phyloP scores from a whole-genome alignment of 345 rosid species.

The Brassica cretica region DNA sequence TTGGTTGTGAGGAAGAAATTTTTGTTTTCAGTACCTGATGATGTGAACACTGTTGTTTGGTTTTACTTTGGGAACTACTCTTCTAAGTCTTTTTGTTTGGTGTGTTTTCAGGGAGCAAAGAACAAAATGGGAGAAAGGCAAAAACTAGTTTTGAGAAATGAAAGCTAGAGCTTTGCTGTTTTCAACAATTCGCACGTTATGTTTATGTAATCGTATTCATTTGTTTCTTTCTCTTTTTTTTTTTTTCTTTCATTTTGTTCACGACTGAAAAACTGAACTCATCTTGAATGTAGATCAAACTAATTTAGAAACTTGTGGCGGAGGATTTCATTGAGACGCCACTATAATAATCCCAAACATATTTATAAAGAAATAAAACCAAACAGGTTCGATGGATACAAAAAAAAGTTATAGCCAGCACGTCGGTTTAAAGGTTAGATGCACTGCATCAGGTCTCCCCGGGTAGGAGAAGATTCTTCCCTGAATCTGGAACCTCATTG shows the following conservation, averaged over 20 bases:
- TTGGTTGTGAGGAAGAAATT: background rate
- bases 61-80: background rate
- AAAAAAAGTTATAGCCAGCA: background rate
- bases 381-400: background rate
- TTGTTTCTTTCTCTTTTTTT: slow-evolving; percentile 12
- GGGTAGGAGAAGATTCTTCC: too few species aligned
- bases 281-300: background rate
- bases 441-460: too few species aligned
- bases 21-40: background rate
- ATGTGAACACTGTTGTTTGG: background rate
- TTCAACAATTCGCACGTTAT: background rate
- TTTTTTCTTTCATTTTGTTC: background rate
- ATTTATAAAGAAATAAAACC: background rate
- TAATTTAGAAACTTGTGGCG: background rate
- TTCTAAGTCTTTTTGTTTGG: slow-evolving; percentile 14
- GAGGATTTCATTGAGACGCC: background rate
- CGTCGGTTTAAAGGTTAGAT: too few species aligned
- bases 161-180: background rate
- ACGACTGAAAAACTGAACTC: background rate
- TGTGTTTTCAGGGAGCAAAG: slow-evolving; percentile 19
- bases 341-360: background rate
- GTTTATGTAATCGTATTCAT: slow-evolving; percentile 15
- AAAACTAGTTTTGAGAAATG: background rate
- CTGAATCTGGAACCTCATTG: too few species aligned
- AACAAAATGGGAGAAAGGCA: background rate